Evolutionary conservation across 2,329 filamentous ascomycete genomes (phyloP).

Genomic region (Aspergillus intermedius): DNA sequence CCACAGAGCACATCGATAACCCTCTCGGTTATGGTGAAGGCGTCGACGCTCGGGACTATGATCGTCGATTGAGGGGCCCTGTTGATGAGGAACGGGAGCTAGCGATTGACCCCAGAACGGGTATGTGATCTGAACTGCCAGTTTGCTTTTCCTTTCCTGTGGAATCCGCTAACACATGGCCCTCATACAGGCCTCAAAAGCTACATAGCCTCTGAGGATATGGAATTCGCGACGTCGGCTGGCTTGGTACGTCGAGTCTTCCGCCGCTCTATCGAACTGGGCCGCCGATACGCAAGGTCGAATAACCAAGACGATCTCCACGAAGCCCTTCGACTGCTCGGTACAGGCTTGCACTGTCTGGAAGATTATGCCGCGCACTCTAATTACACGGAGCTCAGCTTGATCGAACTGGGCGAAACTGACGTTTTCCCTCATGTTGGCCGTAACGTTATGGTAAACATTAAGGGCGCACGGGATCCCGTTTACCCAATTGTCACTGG

Average conservation of each 20-base stretch:
- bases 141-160: neutral
- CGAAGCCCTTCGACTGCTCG: slow-evolving; percentile 78
- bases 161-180: neutral
- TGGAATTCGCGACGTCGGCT: slow-evolving; percentile 75
- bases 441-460: slow-evolving; percentile 60
- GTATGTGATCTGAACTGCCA: slow-evolving; percentile 28
- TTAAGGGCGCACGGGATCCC: slow-evolving; percentile 57
- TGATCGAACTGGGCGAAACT: slow-evolving; percentile 77
- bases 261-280: slow-evolving; percentile 68
- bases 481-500: slow-evolving; percentile 84
- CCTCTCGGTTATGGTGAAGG: slow-evolving; percentile 84
- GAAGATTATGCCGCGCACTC: slow-evolving; percentile 92
- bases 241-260: slow-evolving; percentile 70
- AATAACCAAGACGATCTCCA: slow-evolving; percentile 71
- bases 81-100: slow-evolving; percentile 74
- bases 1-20: slow-evolving; percentile 76
- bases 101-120: slow-evolving; percentile 65
- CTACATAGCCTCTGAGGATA: slow-evolving; percentile 82
- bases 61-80: slow-evolving; percentile 71
- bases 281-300: slow-evolving; percentile 61
- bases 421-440: slow-evolving; percentile 86
- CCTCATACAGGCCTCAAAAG: slow-evolving; percentile 63
- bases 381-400: slow-evolving; percentile 82
- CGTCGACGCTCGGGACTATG: slow-evolving; percentile 73
- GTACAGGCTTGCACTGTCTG: slow-evolving; percentile 82